Evolutionary conservation across 768 basidiomycete species (phyloP), one percentile per base, ranked within the genome.

Genomic region (Pleurotus salmoneostramineus): DNA sequence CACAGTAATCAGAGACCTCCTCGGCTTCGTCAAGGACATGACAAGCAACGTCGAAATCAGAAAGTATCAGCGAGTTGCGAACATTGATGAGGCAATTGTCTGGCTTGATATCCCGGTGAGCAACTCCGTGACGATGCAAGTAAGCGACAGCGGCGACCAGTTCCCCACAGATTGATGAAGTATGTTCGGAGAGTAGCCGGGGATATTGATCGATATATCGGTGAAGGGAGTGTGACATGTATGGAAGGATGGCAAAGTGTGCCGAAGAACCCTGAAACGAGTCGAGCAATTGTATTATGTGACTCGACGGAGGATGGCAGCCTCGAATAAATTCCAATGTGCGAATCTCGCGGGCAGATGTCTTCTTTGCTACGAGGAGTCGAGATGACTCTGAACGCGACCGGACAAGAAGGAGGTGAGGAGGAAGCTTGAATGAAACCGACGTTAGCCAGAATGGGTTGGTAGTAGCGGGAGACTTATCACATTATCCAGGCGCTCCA

Each of bases 51-150:
- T 51, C 59, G 32, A 60, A 50, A 40, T 60, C 56, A 21, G 45
- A 58, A 14, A 91, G 88, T 75, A 91, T 90, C 62, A 91, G 74
- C 63, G 89, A 87, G 50, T 87, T 87, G 61, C 85, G 83, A 65
- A 88, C 73, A 47, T 85, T 88, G 17, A 91, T 73, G 49, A 91
- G 75, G 46, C 91, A 72, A 69, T 91, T 91, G 70, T 89, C 89
- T 3, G 90, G 90, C 71, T 91, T 91, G 73, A 91, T 91, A 62
- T 91, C 90, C 47, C 89, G 77, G 68, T 91, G 89, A 47, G 90
- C 91, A 65, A 91, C 85, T 65, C 89, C 85, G 62, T 91, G 90
- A 48, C 73, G 71, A 67, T 91, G 89, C 14, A 91, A 75, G 68
- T 91, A 91, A 4, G 71, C 71, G 34, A 63, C 11, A 35, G 57